These are phyloP conservation scores for Pachysolen tannophilus DNA, from an alignment of 805 yeast genomes.

Conservation along the genomic window DNA sequence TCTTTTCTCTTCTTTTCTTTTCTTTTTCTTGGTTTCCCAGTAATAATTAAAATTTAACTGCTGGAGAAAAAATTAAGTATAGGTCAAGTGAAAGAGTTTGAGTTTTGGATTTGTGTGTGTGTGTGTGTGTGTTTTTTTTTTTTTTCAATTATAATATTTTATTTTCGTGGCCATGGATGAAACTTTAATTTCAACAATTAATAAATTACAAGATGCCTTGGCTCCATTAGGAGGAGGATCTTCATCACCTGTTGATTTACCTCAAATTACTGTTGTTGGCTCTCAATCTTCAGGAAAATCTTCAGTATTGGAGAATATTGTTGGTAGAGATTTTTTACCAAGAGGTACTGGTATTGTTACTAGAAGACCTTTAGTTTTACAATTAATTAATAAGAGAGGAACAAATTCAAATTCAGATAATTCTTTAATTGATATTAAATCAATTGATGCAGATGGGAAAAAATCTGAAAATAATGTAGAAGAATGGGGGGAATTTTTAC, in stretches of 20 bases:
- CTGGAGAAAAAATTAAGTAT: no score
- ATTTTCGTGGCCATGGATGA: constrained; percentile 65
- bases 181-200: constrained; percentile 72
- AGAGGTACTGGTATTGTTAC: constrained; percentile 93
- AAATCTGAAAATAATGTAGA: constrained; percentile 62
- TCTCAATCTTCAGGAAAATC: constrained; percentile 88
- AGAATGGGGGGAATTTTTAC: constrained; percentile 98
- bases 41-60: no score
- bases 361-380: constrained; percentile 78
- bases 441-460: constrained; percentile 36
- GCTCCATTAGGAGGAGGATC: constrained; percentile 93
- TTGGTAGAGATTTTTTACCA: constrained; percentile 86
- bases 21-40: no score
- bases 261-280: constrained; percentile 93
- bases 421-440: constrained; percentile 37
- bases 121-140: no score
- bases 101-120: no score
- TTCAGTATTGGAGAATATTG: constrained; percentile 83
- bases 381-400: constrained; percentile 60
- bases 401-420: constrained; percentile 13
- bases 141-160: no score
- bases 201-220: constrained; percentile 91
- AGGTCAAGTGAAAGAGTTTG: no score
- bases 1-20: no score
- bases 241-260: constrained; percentile 82